A percentile compares a stretch with the other conserved stretches of the same genome.
Conservation (phyloP, 225 moss, liverwort and hornwort species). For the Ulota crispa region DNA sequence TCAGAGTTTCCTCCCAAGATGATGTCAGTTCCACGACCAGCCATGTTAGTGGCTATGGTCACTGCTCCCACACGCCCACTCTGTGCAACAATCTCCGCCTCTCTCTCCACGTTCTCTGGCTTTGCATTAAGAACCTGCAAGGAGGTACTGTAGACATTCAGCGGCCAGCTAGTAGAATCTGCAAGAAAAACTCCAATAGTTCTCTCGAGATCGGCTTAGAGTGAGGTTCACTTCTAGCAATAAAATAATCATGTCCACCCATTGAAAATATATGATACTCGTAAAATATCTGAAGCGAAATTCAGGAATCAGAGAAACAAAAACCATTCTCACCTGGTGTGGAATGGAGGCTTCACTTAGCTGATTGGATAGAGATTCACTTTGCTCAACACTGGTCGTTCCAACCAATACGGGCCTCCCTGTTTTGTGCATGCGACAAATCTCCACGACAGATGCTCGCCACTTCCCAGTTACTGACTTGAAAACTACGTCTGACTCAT, state of each 20-base stretch:
- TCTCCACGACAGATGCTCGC: conserved; percentile 88
- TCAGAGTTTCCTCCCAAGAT: conserved; percentile 93
- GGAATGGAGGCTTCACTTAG: conserved; percentile 72
- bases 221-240: conserved; percentile 9
- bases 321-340: conserved; percentile 68
- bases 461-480: conserved; percentile 84
- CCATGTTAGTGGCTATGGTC: conserved; percentile 98
- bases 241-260: neutral
- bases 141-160: neutral
- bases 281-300: neutral
- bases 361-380: conserved; percentile 85
- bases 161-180: neutral
- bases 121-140: conserved; percentile 90
- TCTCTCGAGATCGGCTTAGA: neutral
- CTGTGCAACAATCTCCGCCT: conserved; percentile 96
- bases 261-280: neutral
- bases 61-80: conserved; percentile 90
- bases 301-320: neutral
- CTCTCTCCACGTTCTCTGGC: conserved; percentile 95
- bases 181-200: neutral
- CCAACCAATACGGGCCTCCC: conserved; percentile 94
- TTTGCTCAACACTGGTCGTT: conserved; percentile 97
- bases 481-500: conserved; percentile 97
- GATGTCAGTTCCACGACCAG: conserved; percentile 97
- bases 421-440: conserved; percentile 82